Evolutionary conservation across 192 early-diverging fungal genomes (phyloP).

Genomic region (Coemansia sp.): DNA sequence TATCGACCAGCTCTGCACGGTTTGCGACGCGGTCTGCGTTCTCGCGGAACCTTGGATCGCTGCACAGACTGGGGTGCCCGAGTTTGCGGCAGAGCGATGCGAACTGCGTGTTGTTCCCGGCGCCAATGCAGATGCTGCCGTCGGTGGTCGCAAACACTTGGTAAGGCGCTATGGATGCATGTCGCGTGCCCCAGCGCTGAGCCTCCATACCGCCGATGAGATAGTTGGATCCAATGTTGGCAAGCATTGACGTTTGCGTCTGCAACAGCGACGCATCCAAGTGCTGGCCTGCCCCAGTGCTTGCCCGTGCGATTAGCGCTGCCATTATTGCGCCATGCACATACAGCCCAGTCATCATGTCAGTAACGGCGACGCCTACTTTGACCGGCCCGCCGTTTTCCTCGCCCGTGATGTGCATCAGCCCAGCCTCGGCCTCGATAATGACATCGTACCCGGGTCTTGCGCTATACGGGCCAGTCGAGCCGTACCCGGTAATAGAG

Average conservation of each 20-base stretch:
- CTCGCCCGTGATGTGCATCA: constrained; percentile 97
- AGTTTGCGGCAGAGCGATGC: constrained; percentile 60
- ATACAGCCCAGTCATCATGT: constrained; percentile 77
- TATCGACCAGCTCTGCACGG: constrained; percentile 59
- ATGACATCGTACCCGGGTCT: constrained; percentile 89
- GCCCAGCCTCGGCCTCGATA: constrained; percentile 82
- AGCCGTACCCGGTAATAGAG: constrained; percentile 83
- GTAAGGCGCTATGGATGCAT: constrained; percentile 93
- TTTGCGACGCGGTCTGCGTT: constrained; percentile 75
- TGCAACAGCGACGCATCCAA: constrained; percentile 89
- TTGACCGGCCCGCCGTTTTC: constrained; percentile 80
- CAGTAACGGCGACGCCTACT: constrained; percentile 95
- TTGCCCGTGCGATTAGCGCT: constrained; percentile 66
- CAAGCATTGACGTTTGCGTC: constrained; percentile 80
- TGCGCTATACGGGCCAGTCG: constrained; percentile 76
- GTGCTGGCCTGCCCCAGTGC: constrained; percentile 72
- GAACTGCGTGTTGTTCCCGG: constrained; percentile 89
- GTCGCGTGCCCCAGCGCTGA: constrained; percentile 79
- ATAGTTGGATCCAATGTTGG: constrained; percentile 87
- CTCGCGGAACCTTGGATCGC: constrained; percentile 57
- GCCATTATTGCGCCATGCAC: constrained; percentile 90
- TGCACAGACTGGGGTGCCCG: constrained; percentile 46
- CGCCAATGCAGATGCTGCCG: constrained; percentile 82
- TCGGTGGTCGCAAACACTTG: constrained; percentile 77
- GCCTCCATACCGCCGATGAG: constrained; percentile 81